Evolutionary conservation across 306 rosid species (phyloP).

Genomic region (Citrullus mucosospermus): DNA sequence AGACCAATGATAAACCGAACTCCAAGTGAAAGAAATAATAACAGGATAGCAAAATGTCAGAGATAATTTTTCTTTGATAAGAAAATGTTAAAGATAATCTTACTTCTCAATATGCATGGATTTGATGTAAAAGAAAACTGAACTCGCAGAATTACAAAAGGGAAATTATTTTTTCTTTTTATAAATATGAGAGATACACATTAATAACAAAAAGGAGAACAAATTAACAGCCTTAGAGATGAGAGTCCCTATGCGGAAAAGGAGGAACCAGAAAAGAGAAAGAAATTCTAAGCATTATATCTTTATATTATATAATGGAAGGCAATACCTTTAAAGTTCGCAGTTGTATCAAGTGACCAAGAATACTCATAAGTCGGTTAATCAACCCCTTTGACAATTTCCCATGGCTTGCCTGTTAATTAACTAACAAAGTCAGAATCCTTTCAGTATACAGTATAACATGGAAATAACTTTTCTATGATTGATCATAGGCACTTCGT

Average conservation of each 20-base stretch:
- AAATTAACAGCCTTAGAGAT: background rate
- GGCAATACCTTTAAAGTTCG: slow-evolving; percentile 76
- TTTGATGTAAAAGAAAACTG: background rate
- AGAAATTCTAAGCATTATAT: background rate
- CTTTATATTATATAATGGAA: background rate
- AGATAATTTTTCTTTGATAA: background rate
- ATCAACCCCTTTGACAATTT: slow-evolving; percentile 77
- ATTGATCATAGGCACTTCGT: background rate
- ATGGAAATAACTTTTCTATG: background rate
- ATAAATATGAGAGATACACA: background rate
- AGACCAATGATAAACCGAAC: background rate
- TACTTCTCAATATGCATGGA: background rate
- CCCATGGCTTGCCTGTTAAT: slow-evolving; percentile 91
- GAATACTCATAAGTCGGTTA: slow-evolving; percentile 84
- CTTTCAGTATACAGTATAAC: background rate
- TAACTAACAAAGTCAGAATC: slow-evolving; percentile 11
- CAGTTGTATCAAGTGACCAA: slow-evolving; percentile 94
- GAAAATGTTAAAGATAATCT: background rate
- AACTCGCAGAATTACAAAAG: background rate
- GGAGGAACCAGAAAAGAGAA: background rate
- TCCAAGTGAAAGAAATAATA: background rate
- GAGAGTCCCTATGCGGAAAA: background rate
- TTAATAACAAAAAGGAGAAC: background rate
- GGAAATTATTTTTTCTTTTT: background rate
- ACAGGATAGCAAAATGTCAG: background rate